Evolutionary conservation across 495 filamentous ascomycete genomes (phyloP).

Genomic region (Stereocaulon alpinum): DNA sequence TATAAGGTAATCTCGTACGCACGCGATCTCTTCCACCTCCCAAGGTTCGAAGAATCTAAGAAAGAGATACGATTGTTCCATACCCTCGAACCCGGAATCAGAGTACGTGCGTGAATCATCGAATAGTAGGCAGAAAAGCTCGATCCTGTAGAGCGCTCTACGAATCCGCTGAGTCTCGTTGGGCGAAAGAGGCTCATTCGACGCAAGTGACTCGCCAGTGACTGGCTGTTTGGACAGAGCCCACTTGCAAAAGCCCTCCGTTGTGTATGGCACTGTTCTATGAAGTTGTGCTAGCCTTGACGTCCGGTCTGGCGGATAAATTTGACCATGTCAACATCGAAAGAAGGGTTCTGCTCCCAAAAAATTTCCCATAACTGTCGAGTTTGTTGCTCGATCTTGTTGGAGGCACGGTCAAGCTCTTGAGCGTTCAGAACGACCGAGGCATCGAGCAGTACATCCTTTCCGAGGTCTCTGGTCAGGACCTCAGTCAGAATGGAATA

Average conservation of each 20-base stretch:
- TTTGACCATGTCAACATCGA: too few relatives aligned
- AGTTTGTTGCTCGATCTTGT: too few relatives aligned
- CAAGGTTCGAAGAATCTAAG: neutral
- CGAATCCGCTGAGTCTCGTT: neutral
- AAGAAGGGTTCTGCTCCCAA: neutral
- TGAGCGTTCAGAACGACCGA: neutral
- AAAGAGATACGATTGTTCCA: neutral
- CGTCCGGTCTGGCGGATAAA: neutral
- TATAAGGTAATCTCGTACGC: slow-evolving; percentile 1
- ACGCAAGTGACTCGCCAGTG: neutral
- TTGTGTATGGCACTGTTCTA: neutral
- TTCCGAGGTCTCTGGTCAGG: neutral
- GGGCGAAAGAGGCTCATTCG: neutral
- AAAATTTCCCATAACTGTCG: neutral
- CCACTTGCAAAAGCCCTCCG: neutral
- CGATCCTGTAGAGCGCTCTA: neutral
- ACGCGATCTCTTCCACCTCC: neutral
- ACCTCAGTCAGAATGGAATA: neutral
- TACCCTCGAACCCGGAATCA: neutral
- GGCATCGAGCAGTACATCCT: neutral
- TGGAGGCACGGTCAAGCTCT: neutral
- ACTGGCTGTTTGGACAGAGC: neutral
- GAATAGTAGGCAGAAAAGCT: neutral
- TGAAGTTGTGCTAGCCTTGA: neutral
- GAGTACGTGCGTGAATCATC: neutral